Conservation (phyloP, 345 rosid species). For the Linum tenue region DNA sequence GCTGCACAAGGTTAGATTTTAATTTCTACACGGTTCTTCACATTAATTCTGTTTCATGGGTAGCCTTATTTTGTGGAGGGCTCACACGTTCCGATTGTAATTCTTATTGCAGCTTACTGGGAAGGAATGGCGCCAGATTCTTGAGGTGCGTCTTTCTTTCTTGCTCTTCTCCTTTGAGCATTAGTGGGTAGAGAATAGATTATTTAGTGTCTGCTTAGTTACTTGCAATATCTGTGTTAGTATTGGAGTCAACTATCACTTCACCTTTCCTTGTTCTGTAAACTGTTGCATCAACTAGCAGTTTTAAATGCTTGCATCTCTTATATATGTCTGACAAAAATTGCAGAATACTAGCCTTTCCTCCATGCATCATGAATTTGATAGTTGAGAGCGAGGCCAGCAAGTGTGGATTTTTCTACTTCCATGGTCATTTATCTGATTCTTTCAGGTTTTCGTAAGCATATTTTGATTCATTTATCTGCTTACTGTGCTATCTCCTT, state of each 20-base stretch:
- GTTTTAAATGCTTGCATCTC: conserved; percentile 23
- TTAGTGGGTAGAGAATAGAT: not conserved
- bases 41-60: not conserved
- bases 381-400: conserved; percentile 38
- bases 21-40: not conserved
- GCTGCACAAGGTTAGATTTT: conserved; percentile 51
- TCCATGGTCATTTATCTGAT: conserved; percentile 44
- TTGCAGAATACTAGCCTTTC: conserved; percentile 49
- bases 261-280: not conserved
- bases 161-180: conserved; percentile 2
- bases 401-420: conserved; percentile 37
- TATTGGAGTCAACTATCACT: conserved; percentile 15
- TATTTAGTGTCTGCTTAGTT: conserved; percentile 1
- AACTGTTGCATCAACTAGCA: not conserved
- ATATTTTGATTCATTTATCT: conserved; percentile 11
- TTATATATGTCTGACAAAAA: conserved; percentile 32
- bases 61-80: not conserved
- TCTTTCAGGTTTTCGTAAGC: conserved; percentile 42
- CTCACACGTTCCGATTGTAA: conserved; percentile 2
- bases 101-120: conserved; percentile 45
- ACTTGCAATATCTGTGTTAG: not conserved
- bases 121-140: conserved; percentile 70
- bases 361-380: conserved; percentile 38
- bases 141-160: conserved; percentile 44
- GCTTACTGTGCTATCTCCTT: conserved; percentile 5